A percentile compares a stretch with the other conserved stretches of the same genome.
These are phyloP conservation scores for Aspergillus affinis DNA, from an alignment of 495 filamentous ascomycete genomes.

Conservation along the genomic window DNA sequence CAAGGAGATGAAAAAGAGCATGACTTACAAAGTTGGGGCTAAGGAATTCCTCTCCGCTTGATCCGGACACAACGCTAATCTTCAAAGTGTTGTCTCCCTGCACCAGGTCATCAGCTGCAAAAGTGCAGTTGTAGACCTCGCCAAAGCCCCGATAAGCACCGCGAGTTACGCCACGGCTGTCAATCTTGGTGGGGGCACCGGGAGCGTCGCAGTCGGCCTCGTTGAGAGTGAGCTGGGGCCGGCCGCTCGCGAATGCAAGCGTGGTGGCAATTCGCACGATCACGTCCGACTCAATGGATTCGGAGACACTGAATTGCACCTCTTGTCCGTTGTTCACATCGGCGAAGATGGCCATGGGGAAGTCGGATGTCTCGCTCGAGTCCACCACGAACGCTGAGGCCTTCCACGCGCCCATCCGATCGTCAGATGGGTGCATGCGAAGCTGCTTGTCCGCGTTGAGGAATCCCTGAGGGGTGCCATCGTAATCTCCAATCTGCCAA, in stretches of 20 bases:
- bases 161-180: not conserved
- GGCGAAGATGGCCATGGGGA: not conserved
- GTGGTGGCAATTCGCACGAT: not conserved
- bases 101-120: not conserved
- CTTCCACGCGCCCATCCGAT: not conserved
- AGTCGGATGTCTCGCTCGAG: not conserved
- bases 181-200: not conserved
- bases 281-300: not conserved
- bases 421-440: not conserved
- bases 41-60: not conserved
- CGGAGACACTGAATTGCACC: not conserved
- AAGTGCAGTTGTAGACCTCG: not conserved
- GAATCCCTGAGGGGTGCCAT: not conserved
- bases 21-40: not conserved
- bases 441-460: not conserved
- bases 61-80: not conserved
- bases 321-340: not conserved
- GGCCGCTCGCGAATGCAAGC: not conserved
- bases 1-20: no score
- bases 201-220: not conserved
- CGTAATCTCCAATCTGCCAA: not conserved
- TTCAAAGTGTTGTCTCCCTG: not conserved
- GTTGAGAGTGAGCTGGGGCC: not conserved
- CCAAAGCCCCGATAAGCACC: not conserved
- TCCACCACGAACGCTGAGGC: not conserved